Conservation (phyloP, 306 rosid species). For the Chamaecrista fasciculata region DNA sequence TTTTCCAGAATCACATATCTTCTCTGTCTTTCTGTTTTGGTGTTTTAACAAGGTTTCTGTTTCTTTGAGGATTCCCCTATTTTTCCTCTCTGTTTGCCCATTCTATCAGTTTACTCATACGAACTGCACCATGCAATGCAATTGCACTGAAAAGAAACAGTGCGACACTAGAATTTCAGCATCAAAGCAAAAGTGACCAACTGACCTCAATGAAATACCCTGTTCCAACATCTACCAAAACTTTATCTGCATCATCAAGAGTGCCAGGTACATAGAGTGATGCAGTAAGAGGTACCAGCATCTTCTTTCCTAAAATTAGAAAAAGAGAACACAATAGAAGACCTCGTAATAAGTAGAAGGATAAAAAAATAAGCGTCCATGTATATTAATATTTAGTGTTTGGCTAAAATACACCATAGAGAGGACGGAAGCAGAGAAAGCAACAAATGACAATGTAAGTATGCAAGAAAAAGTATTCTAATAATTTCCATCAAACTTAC, state of each 20-base stretch:
- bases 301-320: slow-evolving; percentile 41
- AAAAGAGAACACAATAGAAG: neutral
- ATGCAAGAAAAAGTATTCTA: neutral
- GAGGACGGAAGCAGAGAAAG: neutral
- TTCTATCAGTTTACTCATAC: neutral
- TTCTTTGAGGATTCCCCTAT: neutral
- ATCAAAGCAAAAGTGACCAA: neutral
- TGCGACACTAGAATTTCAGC: neutral
- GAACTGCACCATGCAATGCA: neutral
- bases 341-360: neutral
- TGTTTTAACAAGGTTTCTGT: neutral
- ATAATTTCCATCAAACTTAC: neutral
- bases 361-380: neutral
- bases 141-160: neutral
- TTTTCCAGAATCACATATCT: neutral
- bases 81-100: neutral
- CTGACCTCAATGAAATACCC: slow-evolving; percentile 90
- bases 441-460: neutral
- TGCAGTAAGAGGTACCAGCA: slow-evolving; percentile 91
- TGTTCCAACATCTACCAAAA: slow-evolving; percentile 87
- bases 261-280: slow-evolving; percentile 91
- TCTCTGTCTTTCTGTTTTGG: neutral
- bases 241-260: slow-evolving; percentile 64
- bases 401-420: neutral
- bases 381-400: neutral